Evolutionary conservation across 345 rosid genomes (phyloP).

Genomic region (Dipteronia dyeriana): DNA sequence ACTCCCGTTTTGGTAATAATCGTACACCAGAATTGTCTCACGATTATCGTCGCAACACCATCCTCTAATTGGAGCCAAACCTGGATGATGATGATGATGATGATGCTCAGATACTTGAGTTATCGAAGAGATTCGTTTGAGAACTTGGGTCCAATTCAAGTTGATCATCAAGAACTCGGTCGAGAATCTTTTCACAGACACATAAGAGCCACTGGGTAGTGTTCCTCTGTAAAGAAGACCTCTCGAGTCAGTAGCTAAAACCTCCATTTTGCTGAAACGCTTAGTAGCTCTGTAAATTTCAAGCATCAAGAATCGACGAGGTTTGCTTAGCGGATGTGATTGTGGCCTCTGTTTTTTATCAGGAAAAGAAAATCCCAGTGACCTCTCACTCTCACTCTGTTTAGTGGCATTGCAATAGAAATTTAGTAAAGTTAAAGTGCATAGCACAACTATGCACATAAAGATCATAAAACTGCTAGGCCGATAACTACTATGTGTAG

Average conservation of each 20-base stretch:
- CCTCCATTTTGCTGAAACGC: slow-evolving; percentile 19
- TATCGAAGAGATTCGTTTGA: slow-evolving; percentile 19
- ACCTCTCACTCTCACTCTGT: not conserved
- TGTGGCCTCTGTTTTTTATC: slow-evolving; percentile 13
- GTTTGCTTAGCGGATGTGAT: slow-evolving; percentile 18
- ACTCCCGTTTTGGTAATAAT: slow-evolving; percentile 27
- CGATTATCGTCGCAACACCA: slow-evolving; percentile 25
- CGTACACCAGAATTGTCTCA: slow-evolving; percentile 18
- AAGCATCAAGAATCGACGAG: slow-evolving; percentile 14
- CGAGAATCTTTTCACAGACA: slow-evolving; percentile 27
- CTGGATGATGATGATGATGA: not conserved
- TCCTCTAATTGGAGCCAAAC: slow-evolving; percentile 24
- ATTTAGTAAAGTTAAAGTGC: not conserved
- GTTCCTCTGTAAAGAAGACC: slow-evolving; percentile 29
- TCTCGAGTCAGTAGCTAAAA: slow-evolving; percentile 4
- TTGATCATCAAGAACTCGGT: not conserved
- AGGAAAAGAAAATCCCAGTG: not conserved
- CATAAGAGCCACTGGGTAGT: slow-evolving; percentile 14
- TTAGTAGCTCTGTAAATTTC: slow-evolving; percentile 20
- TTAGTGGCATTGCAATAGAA: slow-evolving; percentile 16
- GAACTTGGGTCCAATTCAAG: slow-evolving; percentile 12
- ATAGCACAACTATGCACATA: slow-evolving; percentile 17
- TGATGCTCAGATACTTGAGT: not conserved
- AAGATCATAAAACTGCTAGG: slow-evolving; percentile 15
- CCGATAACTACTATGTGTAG: not conserved